Evolutionary conservation across 306 rosid genomes (phyloP).

Genomic region (Purshia tridentata): DNA sequence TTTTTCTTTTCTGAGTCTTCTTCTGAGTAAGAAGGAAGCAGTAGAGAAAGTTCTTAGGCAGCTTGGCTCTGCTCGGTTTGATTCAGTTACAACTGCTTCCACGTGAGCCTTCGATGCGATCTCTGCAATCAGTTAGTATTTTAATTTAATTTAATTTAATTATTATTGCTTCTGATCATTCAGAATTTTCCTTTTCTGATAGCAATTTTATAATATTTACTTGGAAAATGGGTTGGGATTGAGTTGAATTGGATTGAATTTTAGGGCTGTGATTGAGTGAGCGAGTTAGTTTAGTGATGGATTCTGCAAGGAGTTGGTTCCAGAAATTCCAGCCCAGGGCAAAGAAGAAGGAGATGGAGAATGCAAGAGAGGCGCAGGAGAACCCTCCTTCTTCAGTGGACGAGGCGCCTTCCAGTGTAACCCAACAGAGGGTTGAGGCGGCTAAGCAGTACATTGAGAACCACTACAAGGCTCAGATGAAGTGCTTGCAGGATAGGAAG

Average conservation of each 20-base stretch:
- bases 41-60: slow-evolving; percentile 8
- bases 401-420: slow-evolving; percentile 54
- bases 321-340: slow-evolving; percentile 45
- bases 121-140: slow-evolving; percentile 14
- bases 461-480: slow-evolving; percentile 82
- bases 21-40: slow-evolving; percentile 5
- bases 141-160: slow-evolving; percentile 1
- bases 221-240: background rate
- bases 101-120: slow-evolving; percentile 18
- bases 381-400: slow-evolving; percentile 21
- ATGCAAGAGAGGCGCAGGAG: slow-evolving; percentile 20
- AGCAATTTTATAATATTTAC: no score
- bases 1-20: background rate
- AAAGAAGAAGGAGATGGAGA: slow-evolving; percentile 32
- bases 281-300: slow-evolving; percentile 45
- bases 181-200: no score
- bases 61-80: background rate
- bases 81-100: background rate
- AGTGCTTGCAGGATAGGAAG: slow-evolving; percentile 77
- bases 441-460: slow-evolving; percentile 89
- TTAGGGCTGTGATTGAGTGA: slow-evolving; percentile 26
- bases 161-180: background rate
- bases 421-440: slow-evolving; percentile 72
- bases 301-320: slow-evolving; percentile 60
- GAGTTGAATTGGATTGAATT: background rate